Base-by-base conservation (phyloP, 140 eudicot species). In the Oenanthe javanica region DNA sequence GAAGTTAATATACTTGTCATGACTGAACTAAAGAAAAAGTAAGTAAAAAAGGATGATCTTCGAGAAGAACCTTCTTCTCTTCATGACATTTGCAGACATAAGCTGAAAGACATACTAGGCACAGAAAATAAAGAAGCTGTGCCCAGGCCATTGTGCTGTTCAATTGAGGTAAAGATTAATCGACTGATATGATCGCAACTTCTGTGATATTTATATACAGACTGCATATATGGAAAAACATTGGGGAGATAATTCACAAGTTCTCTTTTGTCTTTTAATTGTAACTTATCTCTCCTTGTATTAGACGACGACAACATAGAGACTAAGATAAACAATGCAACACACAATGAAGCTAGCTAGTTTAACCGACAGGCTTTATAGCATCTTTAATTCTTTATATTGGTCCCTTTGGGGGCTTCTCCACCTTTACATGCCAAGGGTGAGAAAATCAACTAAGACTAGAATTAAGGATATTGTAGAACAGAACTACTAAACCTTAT, bases 401-500 rank as follows among this genome's bases (percentile, higher is more conserved):
- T 40, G 73, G 45, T 36, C 21, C 40, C 76, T 71, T 71, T 71
- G 76, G 76, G 76, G 46, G 76, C 31, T 40, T 72, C 76, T 36
- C 51, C 76, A 15, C 49, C 48, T 72, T 8, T 31, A 31, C 31
- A 72, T 72, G 51, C 46, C 31, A 72, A 67, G 46, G 74, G 74
- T 67, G 74, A 46, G n/a, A 15, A 67, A 67, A 27, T 19, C 74
- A 67, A 67, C 74, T 1, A 14, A 67, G 74, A 36, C 46, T 36
- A 67, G 46, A 66, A 66, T 31, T 27, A 4, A 11, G 15, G 9
- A 12, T 11, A 25, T 25, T 31, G 40, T 0, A 54, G 63, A 61
- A 61, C 69, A 11, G 4, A 61, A 61, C 69, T 61, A 61, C 4
- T n/a, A 61, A 61, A n/a, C 31, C 31, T 31, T 31, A 31, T 31